phyloP scores from a whole-genome alignment of 345 rosid species.

The Rhodomyrtus tomentosa region DNA sequence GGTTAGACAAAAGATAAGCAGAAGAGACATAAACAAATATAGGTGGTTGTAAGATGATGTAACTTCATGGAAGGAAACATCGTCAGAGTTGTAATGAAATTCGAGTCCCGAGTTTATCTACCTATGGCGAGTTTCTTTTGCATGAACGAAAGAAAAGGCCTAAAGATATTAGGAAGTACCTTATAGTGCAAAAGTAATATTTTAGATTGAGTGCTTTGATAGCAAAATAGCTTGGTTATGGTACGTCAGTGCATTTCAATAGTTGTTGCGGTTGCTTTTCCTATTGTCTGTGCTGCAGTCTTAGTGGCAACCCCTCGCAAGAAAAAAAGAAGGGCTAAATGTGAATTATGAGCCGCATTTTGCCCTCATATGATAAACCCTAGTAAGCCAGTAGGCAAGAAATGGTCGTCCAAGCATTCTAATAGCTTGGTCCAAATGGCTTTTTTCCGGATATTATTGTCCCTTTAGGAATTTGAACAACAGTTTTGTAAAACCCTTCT shows the following conservation, averaged over 20 bases:
- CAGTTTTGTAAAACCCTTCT: neutral
- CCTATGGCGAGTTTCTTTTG: neutral
- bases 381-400: neutral
- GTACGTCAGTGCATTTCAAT: neutral
- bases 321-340: neutral
- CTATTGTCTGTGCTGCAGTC: neutral
- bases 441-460: neutral
- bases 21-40: neutral
- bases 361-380: neutral
- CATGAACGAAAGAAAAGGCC: neutral
- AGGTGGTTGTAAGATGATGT: neutral
- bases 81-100: neutral
- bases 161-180: neutral
- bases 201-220: neutral
- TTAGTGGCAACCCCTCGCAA: neutral
- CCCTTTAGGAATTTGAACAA: neutral
- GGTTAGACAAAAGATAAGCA: neutral
- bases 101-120: neutral
- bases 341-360: neutral
- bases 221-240: neutral
- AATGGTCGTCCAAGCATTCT: neutral
- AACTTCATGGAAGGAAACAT: neutral
- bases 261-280: neutral
- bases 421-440: neutral
- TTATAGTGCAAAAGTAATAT: neutral